These are phyloP conservation scores for Cucurbita moschata DNA, from an alignment of 306 rosid genomes.

Conservation along the genomic window DNA sequence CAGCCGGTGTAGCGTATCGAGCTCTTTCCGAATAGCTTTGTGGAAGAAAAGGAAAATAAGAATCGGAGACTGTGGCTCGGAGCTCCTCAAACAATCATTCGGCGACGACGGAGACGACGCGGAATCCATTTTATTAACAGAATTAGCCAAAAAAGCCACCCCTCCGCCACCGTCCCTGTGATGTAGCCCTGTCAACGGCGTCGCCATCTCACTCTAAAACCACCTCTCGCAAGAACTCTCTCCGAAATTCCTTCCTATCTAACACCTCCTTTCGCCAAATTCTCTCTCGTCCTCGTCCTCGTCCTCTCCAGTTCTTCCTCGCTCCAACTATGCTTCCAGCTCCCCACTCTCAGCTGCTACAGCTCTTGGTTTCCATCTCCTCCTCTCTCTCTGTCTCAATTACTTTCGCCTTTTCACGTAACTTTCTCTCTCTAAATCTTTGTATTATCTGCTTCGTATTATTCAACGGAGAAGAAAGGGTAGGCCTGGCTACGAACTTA, in stretches of 20 bases:
- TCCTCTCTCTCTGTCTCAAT: background rate
- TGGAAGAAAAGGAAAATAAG: constrained; percentile 79
- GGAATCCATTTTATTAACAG: constrained; percentile 49
- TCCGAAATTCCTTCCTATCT: constrained; percentile 3
- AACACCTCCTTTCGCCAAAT: background rate
- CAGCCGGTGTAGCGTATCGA: constrained; percentile 61
- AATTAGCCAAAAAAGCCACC: constrained; percentile 54
- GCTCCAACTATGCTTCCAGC: background rate
- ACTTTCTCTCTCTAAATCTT: constrained; percentile 20
- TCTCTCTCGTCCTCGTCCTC: background rate
- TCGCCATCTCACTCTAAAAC: constrained; percentile 31
- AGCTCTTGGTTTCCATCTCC: background rate
- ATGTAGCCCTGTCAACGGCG: constrained; percentile 55
- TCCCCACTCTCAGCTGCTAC: background rate
- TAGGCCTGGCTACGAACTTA: constrained; percentile 16
- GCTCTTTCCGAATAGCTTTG: constrained; percentile 85
- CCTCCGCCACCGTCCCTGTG: constrained; percentile 64
- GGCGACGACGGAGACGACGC: constrained; percentile 26
- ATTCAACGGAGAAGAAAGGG: constrained; percentile 23
- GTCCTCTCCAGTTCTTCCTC: background rate
- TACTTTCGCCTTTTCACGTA: background rate
- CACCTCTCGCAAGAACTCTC: background rate
- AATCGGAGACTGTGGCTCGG: constrained; percentile 58
- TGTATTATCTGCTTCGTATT: constrained; percentile 3
- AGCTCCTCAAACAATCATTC: constrained; percentile 32